These are phyloP conservation scores for Fennellomyces sp. DNA, from an alignment of 371 early-diverging fungal species.

Conservation along the genomic window DNA sequence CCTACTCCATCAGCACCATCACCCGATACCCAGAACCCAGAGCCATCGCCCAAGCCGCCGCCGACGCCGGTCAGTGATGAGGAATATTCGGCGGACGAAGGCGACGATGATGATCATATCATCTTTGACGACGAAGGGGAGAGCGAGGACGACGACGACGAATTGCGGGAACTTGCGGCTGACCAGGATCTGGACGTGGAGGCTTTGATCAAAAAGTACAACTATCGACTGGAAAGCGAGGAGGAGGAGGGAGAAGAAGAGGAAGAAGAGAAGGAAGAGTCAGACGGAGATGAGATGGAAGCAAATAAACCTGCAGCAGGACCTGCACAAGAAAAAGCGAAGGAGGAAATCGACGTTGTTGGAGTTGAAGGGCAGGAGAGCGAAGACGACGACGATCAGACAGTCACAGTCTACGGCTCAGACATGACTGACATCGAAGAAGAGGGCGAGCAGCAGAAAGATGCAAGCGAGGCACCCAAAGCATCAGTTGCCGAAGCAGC, in stretches of 20 bases:
- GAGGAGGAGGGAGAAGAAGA: slow-evolving; percentile 19
- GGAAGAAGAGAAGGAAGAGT: slow-evolving; percentile 14
- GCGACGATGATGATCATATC: slow-evolving; percentile 36
- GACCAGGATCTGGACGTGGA: slow-evolving; percentile 59
- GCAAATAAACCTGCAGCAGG: not conserved
- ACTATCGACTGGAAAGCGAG: slow-evolving; percentile 28
- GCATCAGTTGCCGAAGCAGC: not conserved
- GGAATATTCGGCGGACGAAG: slow-evolving; percentile 8
- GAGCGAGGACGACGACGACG: slow-evolving; percentile 36
- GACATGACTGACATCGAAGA: slow-evolving; percentile 28
- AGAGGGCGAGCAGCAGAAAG: slow-evolving; percentile 16
- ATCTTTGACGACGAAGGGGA: slow-evolving; percentile 30
- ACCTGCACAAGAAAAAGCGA: slow-evolving; percentile 5
- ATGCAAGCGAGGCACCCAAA: slow-evolving; percentile 1
- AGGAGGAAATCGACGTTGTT: not conserved
- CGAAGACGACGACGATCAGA: slow-evolving; percentile 45
- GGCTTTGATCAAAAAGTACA: slow-evolving; percentile 52
- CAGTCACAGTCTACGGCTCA: slow-evolving; percentile 47
- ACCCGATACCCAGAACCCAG: not conserved
- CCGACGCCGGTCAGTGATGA: slow-evolving; percentile 4
- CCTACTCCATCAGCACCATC: not conserved
- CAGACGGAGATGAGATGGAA: slow-evolving; percentile 5
- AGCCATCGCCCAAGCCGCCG: not conserved
- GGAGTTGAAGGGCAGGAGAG: slow-evolving; percentile 10
- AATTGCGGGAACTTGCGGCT: slow-evolving; percentile 29